Evolutionary conservation across 768 basidiomycete species (phyloP).

Genomic region (Mycena indigotica): DNA sequence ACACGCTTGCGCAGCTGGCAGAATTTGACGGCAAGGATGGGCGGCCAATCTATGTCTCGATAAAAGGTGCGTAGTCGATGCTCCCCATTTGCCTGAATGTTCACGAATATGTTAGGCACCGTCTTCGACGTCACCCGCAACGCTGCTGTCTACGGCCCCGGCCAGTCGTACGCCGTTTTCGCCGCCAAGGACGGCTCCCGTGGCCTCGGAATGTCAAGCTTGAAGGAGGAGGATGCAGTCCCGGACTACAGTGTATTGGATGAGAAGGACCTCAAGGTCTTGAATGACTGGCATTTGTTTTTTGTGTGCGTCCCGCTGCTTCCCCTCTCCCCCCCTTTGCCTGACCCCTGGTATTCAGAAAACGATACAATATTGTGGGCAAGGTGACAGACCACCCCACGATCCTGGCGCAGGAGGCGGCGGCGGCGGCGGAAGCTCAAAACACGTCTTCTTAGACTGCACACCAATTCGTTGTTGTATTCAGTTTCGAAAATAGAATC

Average conservation of each 20-base stretch:
- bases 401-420: slow-evolving; percentile 24
- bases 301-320: slow-evolving; percentile 64
- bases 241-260: slow-evolving; percentile 80
- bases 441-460: too few relatives aligned
- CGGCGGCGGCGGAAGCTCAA: background rate
- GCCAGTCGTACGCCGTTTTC: slow-evolving; percentile 79
- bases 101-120: slow-evolving; percentile 52
- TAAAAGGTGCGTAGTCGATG: slow-evolving; percentile 67
- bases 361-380: slow-evolving; percentile 89
- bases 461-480: too few relatives aligned
- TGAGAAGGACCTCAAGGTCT: slow-evolving; percentile 71
- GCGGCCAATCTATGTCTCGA: slow-evolving; percentile 86
- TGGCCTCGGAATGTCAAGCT: slow-evolving; percentile 86
- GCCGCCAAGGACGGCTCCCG: slow-evolving; percentile 93
- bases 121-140: slow-evolving; percentile 90
- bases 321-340: background rate
- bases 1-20: slow-evolving; percentile 67
- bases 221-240: slow-evolving; percentile 83
- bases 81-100: background rate
- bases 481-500: too few relatives aligned
- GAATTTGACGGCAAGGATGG: slow-evolving; percentile 73
- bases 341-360: slow-evolving; percentile 40
- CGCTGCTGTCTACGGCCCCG: slow-evolving; percentile 85
- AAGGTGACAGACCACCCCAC: slow-evolving; percentile 59
- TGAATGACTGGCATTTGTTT: slow-evolving; percentile 89